phyloP scores from a whole-genome alignment of 2,329 filamentous ascomycete species.

The Neofusicoccum ribis region DNA sequence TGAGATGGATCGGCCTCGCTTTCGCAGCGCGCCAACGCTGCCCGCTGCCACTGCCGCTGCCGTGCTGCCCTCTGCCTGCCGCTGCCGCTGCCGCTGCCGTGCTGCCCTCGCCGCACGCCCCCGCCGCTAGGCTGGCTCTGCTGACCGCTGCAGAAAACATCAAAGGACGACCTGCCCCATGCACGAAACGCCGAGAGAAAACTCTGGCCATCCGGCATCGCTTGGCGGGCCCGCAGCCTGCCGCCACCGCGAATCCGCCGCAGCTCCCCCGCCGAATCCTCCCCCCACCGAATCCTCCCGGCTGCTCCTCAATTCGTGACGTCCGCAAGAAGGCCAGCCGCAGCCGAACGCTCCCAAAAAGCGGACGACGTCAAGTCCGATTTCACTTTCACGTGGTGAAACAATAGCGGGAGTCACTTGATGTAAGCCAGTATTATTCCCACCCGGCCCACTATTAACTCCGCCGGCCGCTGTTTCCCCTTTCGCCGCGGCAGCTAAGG shows the following conservation, averaged over 20 bases:
- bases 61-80: neutral
- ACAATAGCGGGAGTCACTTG: neutral
- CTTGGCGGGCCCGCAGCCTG: neutral
- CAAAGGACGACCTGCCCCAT: neutral
- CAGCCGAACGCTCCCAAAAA: no score
- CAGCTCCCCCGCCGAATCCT: neutral
- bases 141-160: neutral
- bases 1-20: neutral
- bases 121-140: no score
- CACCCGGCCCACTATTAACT: neutral
- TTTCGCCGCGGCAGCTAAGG: neutral
- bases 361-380: neutral
- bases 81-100: neutral
- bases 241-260: neutral
- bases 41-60: neutral
- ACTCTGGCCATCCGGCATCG: neutral
- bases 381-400: constrained; percentile 13
- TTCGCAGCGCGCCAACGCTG: neutral
- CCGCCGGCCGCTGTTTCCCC: neutral
- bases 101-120: neutral
- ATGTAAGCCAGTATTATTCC: neutral
- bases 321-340: neutral
- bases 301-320: neutral
- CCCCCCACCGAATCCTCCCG: neutral
- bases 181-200: neutral